phyloP scores from a whole-genome alignment of 2,329 filamentous ascomycete genomes.

The Diaporthe sp. region DNA sequence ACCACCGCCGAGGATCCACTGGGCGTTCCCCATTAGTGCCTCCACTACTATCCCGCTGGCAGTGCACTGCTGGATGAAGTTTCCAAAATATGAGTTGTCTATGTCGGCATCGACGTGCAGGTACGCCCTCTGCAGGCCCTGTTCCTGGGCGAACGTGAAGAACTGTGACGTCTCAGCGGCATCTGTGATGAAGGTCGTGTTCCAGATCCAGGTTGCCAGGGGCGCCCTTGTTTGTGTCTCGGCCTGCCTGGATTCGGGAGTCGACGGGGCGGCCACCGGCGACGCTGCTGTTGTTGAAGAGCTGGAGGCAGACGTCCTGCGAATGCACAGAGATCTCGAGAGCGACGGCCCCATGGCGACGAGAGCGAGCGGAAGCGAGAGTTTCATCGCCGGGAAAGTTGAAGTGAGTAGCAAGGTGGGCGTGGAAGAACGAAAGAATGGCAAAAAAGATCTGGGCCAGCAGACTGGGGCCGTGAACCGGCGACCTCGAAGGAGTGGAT shows the following conservation, averaged over 20 bases:
- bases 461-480: neutral
- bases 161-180: conserved; percentile 5
- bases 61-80: conserved; percentile 16
- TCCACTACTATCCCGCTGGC: conserved; percentile 21
- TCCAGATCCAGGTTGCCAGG: conserved; percentile 27
- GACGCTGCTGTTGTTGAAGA: neutral
- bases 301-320: neutral
- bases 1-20: conserved; percentile 10
- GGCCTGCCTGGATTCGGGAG: neutral
- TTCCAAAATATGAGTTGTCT: conserved; percentile 7
- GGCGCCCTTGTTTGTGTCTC: conserved; percentile 8
- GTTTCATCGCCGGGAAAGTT: neutral
- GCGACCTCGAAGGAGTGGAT: neutral
- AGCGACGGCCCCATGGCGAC: conserved; percentile 2
- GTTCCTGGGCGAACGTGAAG: conserved; percentile 21
- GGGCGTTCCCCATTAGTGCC: conserved; percentile 21
- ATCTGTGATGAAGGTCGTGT: conserved; percentile 22
- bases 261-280: neutral
- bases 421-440: neutral
- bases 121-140: conserved; percentile 26
- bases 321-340: neutral
- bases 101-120: conserved; percentile 24
- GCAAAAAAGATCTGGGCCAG: neutral
- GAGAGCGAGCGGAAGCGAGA: neutral
- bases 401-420: neutral